Conservation (phyloP, 1,284 basidiomycete genomes). For the Malassezia equina region DNA sequence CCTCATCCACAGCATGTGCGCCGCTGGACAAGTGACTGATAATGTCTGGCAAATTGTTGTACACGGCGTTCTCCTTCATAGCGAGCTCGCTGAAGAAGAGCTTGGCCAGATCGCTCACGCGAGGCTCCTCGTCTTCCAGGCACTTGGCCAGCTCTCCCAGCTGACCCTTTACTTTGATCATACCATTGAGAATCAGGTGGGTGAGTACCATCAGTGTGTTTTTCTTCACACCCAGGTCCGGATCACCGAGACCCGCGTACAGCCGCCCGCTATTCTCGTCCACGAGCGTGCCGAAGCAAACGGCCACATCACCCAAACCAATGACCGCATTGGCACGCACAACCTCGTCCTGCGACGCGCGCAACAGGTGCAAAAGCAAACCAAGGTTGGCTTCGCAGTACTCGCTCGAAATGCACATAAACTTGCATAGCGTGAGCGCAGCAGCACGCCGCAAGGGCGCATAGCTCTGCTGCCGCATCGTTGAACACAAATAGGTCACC, state of each 20-base stretch:
- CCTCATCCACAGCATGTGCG: constrained; percentile 84
- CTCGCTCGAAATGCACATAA: constrained; percentile 85
- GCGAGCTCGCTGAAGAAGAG: constrained; percentile 92
- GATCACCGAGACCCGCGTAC: constrained; percentile 82
- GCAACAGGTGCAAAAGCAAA: constrained; percentile 82
- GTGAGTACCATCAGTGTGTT: constrained; percentile 98
- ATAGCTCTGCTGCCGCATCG: constrained; percentile 54
- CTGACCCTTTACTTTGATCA: constrained; percentile 99
- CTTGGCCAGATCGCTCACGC: constrained; percentile 86
- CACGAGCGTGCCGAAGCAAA: constrained; percentile 88
- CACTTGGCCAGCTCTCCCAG: constrained; percentile 99
- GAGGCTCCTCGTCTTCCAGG: constrained; percentile 77
- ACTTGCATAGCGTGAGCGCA: constrained; percentile 80
- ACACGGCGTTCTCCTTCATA: constrained; percentile 94
- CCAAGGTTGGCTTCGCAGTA: constrained; percentile 86
- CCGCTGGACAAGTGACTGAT: constrained; percentile 71
- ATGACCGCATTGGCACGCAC: constrained; percentile 94
- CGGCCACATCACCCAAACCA: constrained; percentile 88
- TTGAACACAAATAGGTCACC: constrained; percentile 71
- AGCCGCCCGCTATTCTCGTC: constrained; percentile 93
- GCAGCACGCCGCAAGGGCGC: constrained; percentile 74
- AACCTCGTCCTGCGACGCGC: constrained; percentile 75
- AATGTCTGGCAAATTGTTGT: constrained; percentile 76
- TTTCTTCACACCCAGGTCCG: constrained; percentile 85
- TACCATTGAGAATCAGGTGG: constrained; percentile 91